Conservation (phyloP, 2,329 filamentous ascomycete genomes). For the Cladosporium sphaerospermum region DNA sequence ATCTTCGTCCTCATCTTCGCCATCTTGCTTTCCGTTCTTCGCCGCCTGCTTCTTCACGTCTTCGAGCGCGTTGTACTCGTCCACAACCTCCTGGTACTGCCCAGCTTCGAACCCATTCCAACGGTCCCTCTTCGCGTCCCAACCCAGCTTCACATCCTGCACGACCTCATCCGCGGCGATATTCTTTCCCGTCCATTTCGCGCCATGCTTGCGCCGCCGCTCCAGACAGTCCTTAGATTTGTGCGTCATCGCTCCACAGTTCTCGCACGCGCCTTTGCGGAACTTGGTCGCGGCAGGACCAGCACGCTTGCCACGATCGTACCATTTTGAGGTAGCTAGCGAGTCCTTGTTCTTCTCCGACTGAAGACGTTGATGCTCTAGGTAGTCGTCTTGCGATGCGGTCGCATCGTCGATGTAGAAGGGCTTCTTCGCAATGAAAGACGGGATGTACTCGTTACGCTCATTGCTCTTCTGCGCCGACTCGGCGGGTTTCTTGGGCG, state of each 20-base stretch:
- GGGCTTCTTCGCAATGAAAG: slow-evolving; percentile 95
- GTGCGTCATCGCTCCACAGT: slow-evolving; percentile 95
- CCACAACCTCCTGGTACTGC: slow-evolving; percentile 80
- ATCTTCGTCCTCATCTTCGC: slow-evolving; percentile 63
- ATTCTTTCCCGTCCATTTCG: slow-evolving; percentile 84
- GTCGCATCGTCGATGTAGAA: slow-evolving; percentile 86
- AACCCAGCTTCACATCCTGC: slow-evolving; percentile 79
- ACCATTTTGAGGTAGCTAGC: slow-evolving; percentile 71
- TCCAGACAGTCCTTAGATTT: slow-evolving; percentile 91
- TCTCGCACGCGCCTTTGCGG: slow-evolving; percentile 96
- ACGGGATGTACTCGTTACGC: slow-evolving; percentile 95
- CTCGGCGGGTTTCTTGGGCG: slow-evolving; percentile 76
- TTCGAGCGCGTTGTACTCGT: slow-evolving; percentile 84
- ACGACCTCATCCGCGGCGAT: slow-evolving; percentile 89
- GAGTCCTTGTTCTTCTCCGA: slow-evolving; percentile 56
- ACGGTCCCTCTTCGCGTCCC: slow-evolving; percentile 94
- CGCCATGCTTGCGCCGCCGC: slow-evolving; percentile 80
- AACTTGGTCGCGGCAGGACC: slow-evolving; percentile 92
- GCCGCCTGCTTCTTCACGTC: slow-evolving; percentile 52
- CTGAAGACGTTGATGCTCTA: slow-evolving; percentile 89
- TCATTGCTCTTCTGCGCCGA: slow-evolving; percentile 60
- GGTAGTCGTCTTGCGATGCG: slow-evolving; percentile 69
- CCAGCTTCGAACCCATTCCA: slow-evolving; percentile 97
- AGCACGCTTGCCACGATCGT: slow-evolving; percentile 74
- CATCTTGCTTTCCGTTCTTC: slow-evolving; percentile 44